Percentiles rank a stretch among this genome's conserved stretches.
Conservation (phyloP, 2,329 filamentous ascomycete species). For the Daldinia sp. region DNA sequence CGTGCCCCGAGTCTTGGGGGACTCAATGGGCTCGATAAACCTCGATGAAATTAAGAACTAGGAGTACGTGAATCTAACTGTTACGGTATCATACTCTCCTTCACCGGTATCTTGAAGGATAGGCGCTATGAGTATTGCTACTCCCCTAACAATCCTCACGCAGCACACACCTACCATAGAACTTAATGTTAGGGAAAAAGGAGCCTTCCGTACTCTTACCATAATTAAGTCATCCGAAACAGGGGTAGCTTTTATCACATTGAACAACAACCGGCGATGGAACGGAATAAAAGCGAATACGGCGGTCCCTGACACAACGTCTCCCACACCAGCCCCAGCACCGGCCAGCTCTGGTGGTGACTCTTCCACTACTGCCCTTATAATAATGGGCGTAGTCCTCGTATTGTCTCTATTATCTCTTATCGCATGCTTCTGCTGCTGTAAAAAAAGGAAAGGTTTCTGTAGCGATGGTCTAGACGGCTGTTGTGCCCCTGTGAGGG, state of each 20-base stretch:
- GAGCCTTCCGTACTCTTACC: slow-evolving; percentile 16
- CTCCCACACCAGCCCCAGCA: slow-evolving; percentile 4
- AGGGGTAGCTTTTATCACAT: slow-evolving; percentile 9
- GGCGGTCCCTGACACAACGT: background rate
- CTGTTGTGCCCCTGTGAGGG: background rate
- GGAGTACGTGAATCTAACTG: background rate
- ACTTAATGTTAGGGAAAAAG: slow-evolving; percentile 10
- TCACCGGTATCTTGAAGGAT: background rate
- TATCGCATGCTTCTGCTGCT: slow-evolving; percentile 20
- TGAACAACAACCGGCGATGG: slow-evolving; percentile 3
- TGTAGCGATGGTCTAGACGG: background rate
- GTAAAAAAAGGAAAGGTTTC: background rate
- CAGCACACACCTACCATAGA: background rate
- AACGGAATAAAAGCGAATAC: background rate
- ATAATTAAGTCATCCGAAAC: slow-evolving; percentile 4
- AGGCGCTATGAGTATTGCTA: slow-evolving; percentile 9
- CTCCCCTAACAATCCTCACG: background rate
- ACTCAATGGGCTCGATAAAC: background rate
- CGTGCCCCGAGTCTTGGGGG: background rate
- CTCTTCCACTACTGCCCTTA: slow-evolving; percentile 23
- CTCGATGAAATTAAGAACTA: background rate
- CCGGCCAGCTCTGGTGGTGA: slow-evolving; percentile 5
- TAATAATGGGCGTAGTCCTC: slow-evolving; percentile 34
- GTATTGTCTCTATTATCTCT: slow-evolving; percentile 31
- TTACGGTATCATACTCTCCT: background rate